Base-by-base conservation (phyloP, 2,329 filamentous ascomycete genomes). In the Aureobasidium mangrovei region DNA sequence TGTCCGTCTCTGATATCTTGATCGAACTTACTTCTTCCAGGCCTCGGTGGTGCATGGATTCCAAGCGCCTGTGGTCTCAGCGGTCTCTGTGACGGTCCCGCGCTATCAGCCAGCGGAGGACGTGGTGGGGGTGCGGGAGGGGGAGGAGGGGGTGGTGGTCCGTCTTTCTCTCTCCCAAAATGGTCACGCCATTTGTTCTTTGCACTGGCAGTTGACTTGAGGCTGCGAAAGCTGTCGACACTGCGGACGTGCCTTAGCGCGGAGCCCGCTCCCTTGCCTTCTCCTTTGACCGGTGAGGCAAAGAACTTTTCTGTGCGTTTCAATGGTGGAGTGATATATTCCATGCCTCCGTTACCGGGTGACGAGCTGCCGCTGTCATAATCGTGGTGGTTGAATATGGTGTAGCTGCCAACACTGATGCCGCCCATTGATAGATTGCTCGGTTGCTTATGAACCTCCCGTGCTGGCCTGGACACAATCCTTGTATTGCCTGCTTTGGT, bases 291-390 rank as follows among this genome's bases (percentile, higher is more conserved):
- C 3, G 49, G 39, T 27, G 46, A 56, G 9, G 42, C 49, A 46
- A 62, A 56, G 9, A 61, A 36, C 4, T 58, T 55, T 5, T 53
- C 61, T 56, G 58, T 62, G n/a, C 61, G 57, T 27, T 63, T 63
- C 6, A 57, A 60, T 8, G 60, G 61, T 42, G 61, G 61, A 4
- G 61, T 63, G 24, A 55, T 51, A 41, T 60, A 63, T 7, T 59
- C 53, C 39, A 57, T 51, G 7, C 26, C 41, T n/a, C 54, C 56
- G 28, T 55, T 56, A 10, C 49, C 33, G 33, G n/a, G 39, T 24
- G 32, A 36, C 24, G 49, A 55, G 44, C 53, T 54, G 39, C 53
- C 52, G 35, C 54, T 57, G 40, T 49, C 56, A 28, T 44, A 29
- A 6, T 51, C 35, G 39, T 53, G 31, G 4, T 44, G 39, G 5